Conservation (phyloP, 176 grass and related monocot genomes). For the Thalia dealbata region DNA sequence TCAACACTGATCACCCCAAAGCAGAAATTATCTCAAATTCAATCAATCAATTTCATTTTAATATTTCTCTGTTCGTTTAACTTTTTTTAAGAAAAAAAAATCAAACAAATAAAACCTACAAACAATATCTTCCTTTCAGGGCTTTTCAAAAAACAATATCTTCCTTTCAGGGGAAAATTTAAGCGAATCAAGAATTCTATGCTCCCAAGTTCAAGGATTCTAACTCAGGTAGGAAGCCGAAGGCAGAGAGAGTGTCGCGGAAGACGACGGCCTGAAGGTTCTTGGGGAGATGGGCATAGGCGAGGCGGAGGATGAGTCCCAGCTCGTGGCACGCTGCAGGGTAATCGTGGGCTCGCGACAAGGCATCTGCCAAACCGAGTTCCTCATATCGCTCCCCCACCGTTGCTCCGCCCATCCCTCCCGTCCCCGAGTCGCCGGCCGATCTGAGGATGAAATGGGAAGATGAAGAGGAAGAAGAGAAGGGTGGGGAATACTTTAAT, state of each 20-base stretch:
- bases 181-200: background rate
- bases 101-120: background rate
- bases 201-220: background rate
- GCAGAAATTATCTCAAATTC: background rate
- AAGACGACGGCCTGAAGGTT: slow-evolving; percentile 41
- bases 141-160: background rate
- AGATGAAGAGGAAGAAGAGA: background rate
- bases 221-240: slow-evolving; percentile 70
- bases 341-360: slow-evolving; percentile 56
- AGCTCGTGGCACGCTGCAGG: slow-evolving; percentile 71
- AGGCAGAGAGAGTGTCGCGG: slow-evolving; percentile 52
- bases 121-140: background rate
- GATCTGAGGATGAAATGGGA: background rate
- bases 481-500: background rate
- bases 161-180: background rate
- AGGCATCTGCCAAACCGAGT: slow-evolving; percentile 37
- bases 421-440: background rate
- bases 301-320: slow-evolving; percentile 42
- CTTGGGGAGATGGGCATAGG: slow-evolving; percentile 50
- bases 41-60: background rate
- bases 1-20: background rate
- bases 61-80: background rate
- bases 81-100: background rate
- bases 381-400: slow-evolving; percentile 37
- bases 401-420: slow-evolving; percentile 24